These are phyloP conservation scores for Cyanidium caldarium DNA, from an alignment of 23 red algal species.

Conservation along the genomic window DNA sequence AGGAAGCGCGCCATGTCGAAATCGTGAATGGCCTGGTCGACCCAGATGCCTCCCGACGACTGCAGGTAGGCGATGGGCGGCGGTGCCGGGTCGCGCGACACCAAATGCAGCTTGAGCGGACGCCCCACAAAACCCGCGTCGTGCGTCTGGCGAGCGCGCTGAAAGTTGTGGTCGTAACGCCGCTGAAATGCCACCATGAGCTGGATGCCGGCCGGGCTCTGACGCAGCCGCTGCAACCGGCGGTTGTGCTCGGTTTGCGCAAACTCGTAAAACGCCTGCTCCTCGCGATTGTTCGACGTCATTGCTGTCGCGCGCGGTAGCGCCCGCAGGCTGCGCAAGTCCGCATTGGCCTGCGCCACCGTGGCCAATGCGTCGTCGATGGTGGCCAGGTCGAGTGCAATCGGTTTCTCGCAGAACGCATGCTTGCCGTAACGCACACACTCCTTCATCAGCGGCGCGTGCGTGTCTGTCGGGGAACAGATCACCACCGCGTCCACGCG, in stretches of 20 bases:
- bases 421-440: constrained; percentile 59
- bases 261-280: not conserved
- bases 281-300: too few relatives aligned
- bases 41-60: constrained; percentile 77
- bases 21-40: constrained; percentile 86
- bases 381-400: constrained; percentile 43
- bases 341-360: constrained; percentile 16
- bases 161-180: constrained; percentile 75
- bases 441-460: constrained; percentile 62
- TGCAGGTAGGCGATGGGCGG: constrained; percentile 91
- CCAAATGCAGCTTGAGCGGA: constrained; percentile 64
- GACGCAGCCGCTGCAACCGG: not conserved
- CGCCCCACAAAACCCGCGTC: constrained; percentile 43
- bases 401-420: constrained; percentile 94
- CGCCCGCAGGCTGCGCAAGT: not conserved
- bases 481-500: constrained; percentile 72
- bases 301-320: too few relatives aligned
- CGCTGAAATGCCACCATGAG: constrained; percentile 85
- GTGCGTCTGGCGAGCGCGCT: constrained; percentile 26
- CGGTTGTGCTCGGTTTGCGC: not conserved
- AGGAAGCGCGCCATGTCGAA: constrained; percentile 96
- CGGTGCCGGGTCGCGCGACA: constrained; percentile 76
- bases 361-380: constrained; percentile 38
- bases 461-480: constrained; percentile 93
- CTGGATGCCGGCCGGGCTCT: constrained; percentile 21